Conservation (phyloP, 1,139 yeast species). For the Petasospora rhodanensis region DNA sequence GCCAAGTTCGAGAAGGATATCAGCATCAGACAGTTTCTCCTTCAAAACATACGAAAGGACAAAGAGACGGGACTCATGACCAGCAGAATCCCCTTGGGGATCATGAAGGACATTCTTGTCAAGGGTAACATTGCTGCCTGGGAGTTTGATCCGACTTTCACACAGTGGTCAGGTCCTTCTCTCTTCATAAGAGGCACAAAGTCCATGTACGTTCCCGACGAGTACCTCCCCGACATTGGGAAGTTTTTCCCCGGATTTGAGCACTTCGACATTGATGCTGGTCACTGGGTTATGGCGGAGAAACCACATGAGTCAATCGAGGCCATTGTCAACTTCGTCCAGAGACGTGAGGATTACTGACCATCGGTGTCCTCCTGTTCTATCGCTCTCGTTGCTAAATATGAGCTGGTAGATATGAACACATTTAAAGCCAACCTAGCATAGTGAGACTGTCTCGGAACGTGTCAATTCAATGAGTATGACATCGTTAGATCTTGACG, state of each 20-base stretch:
- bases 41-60: constrained; percentile 60
- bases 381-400: no score
- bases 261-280: constrained; percentile 69
- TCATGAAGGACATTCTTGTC: constrained; percentile 59
- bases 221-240: constrained; percentile 69
- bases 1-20: constrained; percentile 56
- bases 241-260: constrained; percentile 75
- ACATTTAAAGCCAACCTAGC: no score
- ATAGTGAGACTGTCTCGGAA: no score
- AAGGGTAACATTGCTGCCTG: constrained; percentile 68
- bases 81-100: constrained; percentile 65
- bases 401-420: no score
- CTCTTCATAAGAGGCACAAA: constrained; percentile 76
- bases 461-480: no score
- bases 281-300: constrained; percentile 90
- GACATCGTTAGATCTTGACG: no score
- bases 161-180: constrained; percentile 67
- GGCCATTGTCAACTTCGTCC: constrained; percentile 53
- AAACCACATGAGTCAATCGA: constrained; percentile 67
- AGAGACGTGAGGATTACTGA: constrained; percentile 45
- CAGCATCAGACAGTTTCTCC: constrained; percentile 70
- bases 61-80: constrained; percentile 33
- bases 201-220: constrained; percentile 83
- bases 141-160: constrained; percentile 58
- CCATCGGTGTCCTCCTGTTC: background rate